Percentiles rank a stretch among this genome's conserved stretches.
These are phyloP conservation scores for Aurantiochytrium sp. DNA, from an alignment of 108 stramenopile species.

Conservation along the genomic window DNA sequence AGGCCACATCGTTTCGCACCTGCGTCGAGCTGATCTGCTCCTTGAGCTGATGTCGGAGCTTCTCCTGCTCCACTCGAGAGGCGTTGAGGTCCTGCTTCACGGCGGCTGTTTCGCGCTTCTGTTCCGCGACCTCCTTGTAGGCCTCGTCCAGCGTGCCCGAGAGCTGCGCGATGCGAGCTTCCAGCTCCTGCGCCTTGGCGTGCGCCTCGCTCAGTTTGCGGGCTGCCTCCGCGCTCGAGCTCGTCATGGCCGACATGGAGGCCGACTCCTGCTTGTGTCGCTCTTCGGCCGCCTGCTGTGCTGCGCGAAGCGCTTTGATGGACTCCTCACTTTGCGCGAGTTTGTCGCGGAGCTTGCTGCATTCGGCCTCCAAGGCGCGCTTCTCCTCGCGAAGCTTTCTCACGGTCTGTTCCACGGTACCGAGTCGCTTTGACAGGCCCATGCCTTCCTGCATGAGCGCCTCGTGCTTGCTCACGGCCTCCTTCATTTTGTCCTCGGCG, in stretches of 20 bases:
- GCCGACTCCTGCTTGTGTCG: not conserved
- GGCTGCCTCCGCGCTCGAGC: not conserved
- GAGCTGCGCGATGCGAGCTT: not conserved
- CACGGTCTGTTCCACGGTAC: not conserved
- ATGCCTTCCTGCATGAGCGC: constrained; percentile 4
- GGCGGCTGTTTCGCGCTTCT: not conserved
- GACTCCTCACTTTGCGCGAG: not conserved
- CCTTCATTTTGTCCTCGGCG: not conserved
- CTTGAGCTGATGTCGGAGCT: not conserved
- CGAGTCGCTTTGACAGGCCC: not conserved
- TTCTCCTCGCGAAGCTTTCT: constrained; percentile 4
- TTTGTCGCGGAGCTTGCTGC: not conserved
- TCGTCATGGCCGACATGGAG: not conserved
- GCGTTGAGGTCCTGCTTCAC: constrained; percentile 11
- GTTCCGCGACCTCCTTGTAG: not conserved
- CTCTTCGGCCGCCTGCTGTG: not conserved
- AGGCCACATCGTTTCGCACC: not conserved
- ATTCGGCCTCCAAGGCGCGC: not conserved
- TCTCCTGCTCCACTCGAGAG: not conserved
- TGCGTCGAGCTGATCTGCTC: constrained; percentile 10
- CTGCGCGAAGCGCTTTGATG: not conserved
- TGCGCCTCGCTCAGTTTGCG: not conserved
- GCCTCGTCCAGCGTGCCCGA: not conserved
- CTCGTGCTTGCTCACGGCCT: not conserved
- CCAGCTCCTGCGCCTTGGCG: not conserved